A percentile compares a stretch with the other conserved stretches of the same genome.
Evolutionary conservation across 768 basidiomycete species (phyloP).

Genomic region (Phaeolepiota aurea): DNA sequence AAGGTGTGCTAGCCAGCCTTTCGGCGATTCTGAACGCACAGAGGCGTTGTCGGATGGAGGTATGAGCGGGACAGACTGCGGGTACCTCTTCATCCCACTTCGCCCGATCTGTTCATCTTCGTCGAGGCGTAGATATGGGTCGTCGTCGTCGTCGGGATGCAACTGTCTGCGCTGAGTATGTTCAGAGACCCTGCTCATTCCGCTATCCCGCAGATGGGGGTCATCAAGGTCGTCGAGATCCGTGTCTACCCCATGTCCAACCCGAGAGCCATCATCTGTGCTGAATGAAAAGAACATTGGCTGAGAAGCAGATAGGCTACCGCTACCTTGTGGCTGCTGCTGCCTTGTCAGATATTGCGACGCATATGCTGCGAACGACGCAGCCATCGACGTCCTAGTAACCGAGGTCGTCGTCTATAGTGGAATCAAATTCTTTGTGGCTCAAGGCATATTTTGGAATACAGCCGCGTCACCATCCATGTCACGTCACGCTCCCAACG

Average conservation of each 20-base stretch:
- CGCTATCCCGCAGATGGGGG: conserved; percentile 52
- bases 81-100: conserved; percentile 18
- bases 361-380: conserved; percentile 76
- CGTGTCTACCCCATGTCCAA: conserved; percentile 30
- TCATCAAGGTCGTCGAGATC: conserved; percentile 72
- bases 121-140: conserved; percentile 74
- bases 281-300: conserved; percentile 88
- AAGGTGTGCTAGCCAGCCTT: conserved; percentile 70
- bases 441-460: neutral
- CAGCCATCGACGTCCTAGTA: conserved; percentile 37
- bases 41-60: conserved; percentile 20
- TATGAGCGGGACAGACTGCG: conserved; percentile 29
- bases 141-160: conserved; percentile 48
- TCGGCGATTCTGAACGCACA: conserved; percentile 28
- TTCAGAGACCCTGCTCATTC: conserved; percentile 22
- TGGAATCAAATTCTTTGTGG: too few relatives aligned
- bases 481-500: neutral
- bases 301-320: conserved; percentile 56
- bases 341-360: conserved; percentile 72
- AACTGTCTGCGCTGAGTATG: conserved; percentile 9
- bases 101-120: conserved; percentile 41
- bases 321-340: conserved; percentile 25
- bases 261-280: conserved; percentile 58
- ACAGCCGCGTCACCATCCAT: neutral
- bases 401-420: conserved; percentile 10